Conservation (phyloP, 805 yeast species). For the Lipomyces kockii region DNA sequence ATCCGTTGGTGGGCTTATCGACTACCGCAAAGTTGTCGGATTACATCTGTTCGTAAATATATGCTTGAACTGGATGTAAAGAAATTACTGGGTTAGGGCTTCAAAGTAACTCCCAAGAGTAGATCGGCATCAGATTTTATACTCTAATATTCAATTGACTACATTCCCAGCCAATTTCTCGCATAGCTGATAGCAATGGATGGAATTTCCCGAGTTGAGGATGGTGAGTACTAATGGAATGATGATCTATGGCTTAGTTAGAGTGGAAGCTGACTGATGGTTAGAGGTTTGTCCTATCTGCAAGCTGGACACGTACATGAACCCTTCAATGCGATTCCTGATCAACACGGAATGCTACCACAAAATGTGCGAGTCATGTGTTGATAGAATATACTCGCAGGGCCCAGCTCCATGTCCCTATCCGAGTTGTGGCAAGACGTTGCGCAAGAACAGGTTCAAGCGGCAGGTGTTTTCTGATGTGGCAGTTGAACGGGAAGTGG, state of each 20-base stretch:
- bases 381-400: constrained; percentile 86
- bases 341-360: constrained; percentile 98
- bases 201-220: not conserved
- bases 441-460: constrained; percentile 88
- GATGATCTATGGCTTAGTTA: not conserved
- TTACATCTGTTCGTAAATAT: not conserved
- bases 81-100: not conserved
- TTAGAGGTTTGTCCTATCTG: constrained; percentile 94
- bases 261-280: not conserved
- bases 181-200: constrained; percentile 1
- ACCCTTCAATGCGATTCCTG: constrained; percentile 89
- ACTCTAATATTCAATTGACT: not conserved
- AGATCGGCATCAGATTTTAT: no score
- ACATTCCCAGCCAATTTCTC: not conserved
- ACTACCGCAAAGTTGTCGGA: not conserved
- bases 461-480: constrained; percentile 92
- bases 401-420: constrained; percentile 99
- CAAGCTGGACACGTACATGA: constrained; percentile 89
- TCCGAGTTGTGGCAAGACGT: constrained; percentile 82
- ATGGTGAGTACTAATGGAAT: constrained; percentile 6
- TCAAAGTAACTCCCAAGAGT: not conserved
- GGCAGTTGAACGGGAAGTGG: constrained; percentile 87
- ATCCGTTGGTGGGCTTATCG: not conserved
- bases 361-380: constrained; percentile 94
- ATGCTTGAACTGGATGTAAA: not conserved